Evolutionary conservation across 1,284 basidiomycete genomes (phyloP).

Genomic region (Wolfiporia cocos): DNA sequence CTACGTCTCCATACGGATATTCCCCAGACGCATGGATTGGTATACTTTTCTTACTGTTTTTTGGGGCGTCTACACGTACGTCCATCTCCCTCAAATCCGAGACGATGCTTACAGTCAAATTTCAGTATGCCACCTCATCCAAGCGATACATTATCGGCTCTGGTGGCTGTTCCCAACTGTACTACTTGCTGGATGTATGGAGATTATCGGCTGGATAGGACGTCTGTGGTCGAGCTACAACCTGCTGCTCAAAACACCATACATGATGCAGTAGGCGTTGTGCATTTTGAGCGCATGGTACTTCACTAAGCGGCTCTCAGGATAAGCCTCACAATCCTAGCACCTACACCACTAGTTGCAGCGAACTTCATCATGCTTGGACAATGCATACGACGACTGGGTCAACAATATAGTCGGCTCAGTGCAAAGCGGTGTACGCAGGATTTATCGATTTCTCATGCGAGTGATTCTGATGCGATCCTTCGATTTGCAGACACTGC

Average conservation of each 20-base stretch:
- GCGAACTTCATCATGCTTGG: conserved; percentile 44
- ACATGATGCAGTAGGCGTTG: conserved; percentile 41
- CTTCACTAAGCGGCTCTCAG: conserved; percentile 28
- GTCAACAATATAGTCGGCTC: conserved; percentile 28
- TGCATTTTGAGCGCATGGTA: conserved; percentile 27
- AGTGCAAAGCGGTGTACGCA: conserved; percentile 33
- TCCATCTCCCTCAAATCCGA: too few relatives aligned
- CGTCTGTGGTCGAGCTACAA: conserved; percentile 25
- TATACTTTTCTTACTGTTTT: too few relatives aligned
- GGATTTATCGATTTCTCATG: not conserved
- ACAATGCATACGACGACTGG: conserved; percentile 32
- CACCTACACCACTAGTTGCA: conserved; percentile 42
- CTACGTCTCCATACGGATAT: too few relatives aligned
- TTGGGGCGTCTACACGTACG: too few relatives aligned
- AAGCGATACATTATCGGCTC: conserved; percentile 25
- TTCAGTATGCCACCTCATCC: conserved; percentile 30
- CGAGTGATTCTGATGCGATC: not conserved
- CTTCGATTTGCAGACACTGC: conserved; percentile 35
- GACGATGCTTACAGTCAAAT: too few relatives aligned
- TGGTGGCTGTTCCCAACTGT: conserved; percentile 35
- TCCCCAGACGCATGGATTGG: too few relatives aligned
- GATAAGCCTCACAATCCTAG: conserved; percentile 34
- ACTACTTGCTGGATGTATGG: conserved; percentile 29
- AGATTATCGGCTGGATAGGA: conserved; percentile 34
- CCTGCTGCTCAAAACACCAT: conserved; percentile 26